Percentiles rank a stretch among this genome's conserved stretches.
These are phyloP conservation scores for Phaseolus coccineus DNA, from an alignment of 331 rosid genomes.

Conservation along the genomic window DNA sequence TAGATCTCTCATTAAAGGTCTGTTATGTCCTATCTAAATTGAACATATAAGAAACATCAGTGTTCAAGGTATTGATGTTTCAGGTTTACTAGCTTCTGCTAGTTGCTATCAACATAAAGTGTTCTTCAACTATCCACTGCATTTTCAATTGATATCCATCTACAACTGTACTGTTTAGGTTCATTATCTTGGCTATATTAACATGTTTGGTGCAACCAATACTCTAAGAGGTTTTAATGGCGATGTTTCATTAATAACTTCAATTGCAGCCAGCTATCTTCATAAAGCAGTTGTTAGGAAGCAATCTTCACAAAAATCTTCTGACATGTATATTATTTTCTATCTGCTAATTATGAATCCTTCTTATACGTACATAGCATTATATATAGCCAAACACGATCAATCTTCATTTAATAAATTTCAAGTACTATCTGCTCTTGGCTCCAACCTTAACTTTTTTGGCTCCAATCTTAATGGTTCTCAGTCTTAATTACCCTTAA, in stretches of 20 bases:
- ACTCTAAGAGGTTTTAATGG: not conserved
- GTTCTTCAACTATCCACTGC: constrained; percentile 19
- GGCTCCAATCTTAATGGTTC: constrained; percentile 21
- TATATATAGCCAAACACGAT: constrained; percentile 23
- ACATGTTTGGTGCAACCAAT: constrained; percentile 17
- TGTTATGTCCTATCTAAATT: not conserved
- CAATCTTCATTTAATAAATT: constrained; percentile 19
- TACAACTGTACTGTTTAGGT: constrained; percentile 12
- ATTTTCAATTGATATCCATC: constrained; percentile 6
- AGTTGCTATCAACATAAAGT: constrained; percentile 20
- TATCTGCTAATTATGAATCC: constrained; percentile 8
- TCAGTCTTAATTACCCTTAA: constrained; percentile 28
- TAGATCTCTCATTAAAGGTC: not conserved
- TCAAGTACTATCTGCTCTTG: constrained; percentile 15
- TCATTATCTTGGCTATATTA: not conserved
- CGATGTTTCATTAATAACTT: constrained; percentile 16
- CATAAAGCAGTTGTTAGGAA: constrained; percentile 23
- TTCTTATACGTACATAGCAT: not conserved
- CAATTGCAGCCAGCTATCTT: constrained; percentile 21
- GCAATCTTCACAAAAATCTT: not conserved
- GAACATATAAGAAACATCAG: not conserved
- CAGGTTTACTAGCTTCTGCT: constrained; percentile 29
- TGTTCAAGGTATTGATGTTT: constrained; percentile 13
- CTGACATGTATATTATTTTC: constrained; percentile 17
- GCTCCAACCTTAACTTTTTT: constrained; percentile 4